A percentile compares a stretch with the other conserved stretches of the same genome.
These are phyloP conservation scores for Malus sylvestris DNA, from an alignment of 306 rosid species.

Conservation along the genomic window DNA sequence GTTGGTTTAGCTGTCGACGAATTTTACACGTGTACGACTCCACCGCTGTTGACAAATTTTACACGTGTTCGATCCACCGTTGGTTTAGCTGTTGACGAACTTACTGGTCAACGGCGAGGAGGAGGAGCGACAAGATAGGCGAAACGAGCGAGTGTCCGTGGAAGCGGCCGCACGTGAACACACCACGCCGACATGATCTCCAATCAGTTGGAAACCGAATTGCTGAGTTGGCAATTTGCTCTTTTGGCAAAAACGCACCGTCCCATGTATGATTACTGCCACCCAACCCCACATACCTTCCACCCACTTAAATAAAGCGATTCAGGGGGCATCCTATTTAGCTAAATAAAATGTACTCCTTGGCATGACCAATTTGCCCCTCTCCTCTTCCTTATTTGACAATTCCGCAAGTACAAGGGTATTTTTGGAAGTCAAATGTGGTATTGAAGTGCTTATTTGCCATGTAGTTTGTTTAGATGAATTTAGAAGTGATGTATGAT, in stretches of 20 bases:
- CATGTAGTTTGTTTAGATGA: neutral
- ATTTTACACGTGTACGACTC: neutral
- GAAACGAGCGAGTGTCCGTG: constrained; percentile 7
- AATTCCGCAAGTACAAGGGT: neutral
- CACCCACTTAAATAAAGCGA: constrained; percentile 8
- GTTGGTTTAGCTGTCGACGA: neutral
- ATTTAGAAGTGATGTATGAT: neutral
- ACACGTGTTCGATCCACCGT: neutral
- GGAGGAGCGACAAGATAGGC: neutral
- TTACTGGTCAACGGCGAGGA: neutral
- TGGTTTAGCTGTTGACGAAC: neutral
- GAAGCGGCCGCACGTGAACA: constrained; percentile 20
- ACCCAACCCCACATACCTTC: constrained; percentile 14
- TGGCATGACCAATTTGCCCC: constrained; percentile 20
- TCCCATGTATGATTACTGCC: constrained; percentile 45
- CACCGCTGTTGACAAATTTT: constrained; percentile 1
- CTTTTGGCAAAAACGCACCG: constrained; percentile 25
- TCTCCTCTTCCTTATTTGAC: neutral
- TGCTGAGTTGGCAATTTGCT: constrained; percentile 30
- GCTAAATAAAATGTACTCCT: constrained; percentile 1
- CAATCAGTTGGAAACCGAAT: constrained; percentile 30
- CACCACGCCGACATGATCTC: constrained; percentile 37
- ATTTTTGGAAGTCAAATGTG: neutral
- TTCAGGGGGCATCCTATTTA: constrained; percentile 14
- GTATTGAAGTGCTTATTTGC: neutral